Conservation (phyloP, 225 moss, liverwort and hornwort species). For the Neckera pumila region DNA sequence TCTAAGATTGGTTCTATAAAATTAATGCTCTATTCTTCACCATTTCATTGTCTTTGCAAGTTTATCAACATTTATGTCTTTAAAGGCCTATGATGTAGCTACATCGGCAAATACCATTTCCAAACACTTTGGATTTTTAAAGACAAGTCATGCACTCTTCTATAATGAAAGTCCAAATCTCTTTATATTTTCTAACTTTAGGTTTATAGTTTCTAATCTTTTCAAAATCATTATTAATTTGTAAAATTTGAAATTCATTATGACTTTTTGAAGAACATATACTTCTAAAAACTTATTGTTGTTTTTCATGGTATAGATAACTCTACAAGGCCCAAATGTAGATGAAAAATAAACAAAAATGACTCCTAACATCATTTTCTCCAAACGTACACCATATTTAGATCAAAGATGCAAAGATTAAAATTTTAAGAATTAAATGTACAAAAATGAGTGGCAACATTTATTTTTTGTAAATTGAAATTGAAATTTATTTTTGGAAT, state of each 20-base stretch:
- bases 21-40: neutral
- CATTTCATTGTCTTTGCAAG: neutral
- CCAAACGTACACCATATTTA: fast-evolving
- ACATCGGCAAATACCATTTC: neutral
- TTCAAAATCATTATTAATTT: neutral
- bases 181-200: neutral
- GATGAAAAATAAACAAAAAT: neutral
- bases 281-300: neutral
- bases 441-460: neutral
- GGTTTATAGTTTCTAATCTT: neutral
- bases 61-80: neutral
- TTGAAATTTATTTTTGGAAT: neutral
- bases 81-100: neutral
- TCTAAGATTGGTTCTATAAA: neutral
- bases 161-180: neutral
- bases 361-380: fast-evolving
- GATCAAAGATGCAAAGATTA: fast-evolving
- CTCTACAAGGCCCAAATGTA: neutral
- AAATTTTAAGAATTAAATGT: neutral
- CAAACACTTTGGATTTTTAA: neutral
- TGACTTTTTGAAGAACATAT: neutral
- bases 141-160: neutral
- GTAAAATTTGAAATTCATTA: neutral
- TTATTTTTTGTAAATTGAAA: neutral
- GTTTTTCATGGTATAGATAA: fast-evolving